Percentiles rank a stretch among this genome's conserved stretches.
phyloP scores from a whole-genome alignment of 805 yeast species.

The Pichia nanzhaoensis region DNA sequence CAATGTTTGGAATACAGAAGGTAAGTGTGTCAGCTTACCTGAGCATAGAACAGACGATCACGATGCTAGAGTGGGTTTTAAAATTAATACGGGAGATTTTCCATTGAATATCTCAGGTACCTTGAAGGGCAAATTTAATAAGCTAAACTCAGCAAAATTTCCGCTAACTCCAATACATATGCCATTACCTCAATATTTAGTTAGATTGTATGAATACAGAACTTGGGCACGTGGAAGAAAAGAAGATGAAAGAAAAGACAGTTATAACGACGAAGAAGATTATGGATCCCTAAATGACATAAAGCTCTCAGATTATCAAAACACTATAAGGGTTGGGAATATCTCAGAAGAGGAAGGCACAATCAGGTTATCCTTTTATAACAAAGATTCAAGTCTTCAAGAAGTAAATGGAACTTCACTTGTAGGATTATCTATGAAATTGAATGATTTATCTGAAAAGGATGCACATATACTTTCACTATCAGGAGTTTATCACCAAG shows the following conservation, averaged over 20 bases:
- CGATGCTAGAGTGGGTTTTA: slow-evolving; percentile 8
- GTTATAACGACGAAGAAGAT: slow-evolving; percentile 1
- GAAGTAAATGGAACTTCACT: slow-evolving; percentile 25
- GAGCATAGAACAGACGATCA: slow-evolving; percentile 13
- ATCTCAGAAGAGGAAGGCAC: slow-evolving; percentile 24
- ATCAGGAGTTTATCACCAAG: slow-evolving; percentile 60
- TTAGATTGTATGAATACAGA: slow-evolving; percentile 19
- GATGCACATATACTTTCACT: slow-evolving; percentile 45
- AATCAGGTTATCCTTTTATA: slow-evolving; percentile 17
- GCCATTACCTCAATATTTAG: slow-evolving; percentile 28
- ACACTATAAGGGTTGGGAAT: slow-evolving; percentile 20
- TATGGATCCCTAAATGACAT: slow-evolving; percentile 5
- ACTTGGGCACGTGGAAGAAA: slow-evolving; percentile 9
- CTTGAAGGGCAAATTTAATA: slow-evolving; percentile 35
- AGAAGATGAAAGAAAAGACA: slow-evolving; percentile 5
- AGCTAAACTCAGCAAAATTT: background rate
- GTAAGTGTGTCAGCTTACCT: slow-evolving; percentile 17
- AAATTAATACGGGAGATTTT: slow-evolving; percentile 26
- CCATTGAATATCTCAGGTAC: slow-evolving; percentile 43
- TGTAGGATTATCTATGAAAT: slow-evolving; percentile 26
- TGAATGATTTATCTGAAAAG: slow-evolving; percentile 41
- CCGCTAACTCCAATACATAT: slow-evolving; percentile 20
- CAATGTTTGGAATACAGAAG: slow-evolving; percentile 44
- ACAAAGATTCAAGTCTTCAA: slow-evolving; percentile 6
- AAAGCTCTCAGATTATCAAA: background rate